A percentile compares a stretch with the other conserved stretches of the same genome.
These are phyloP conservation scores for Mikania micrantha DNA, from an alignment of 129 eudicot species.

Conservation along the genomic window DNA sequence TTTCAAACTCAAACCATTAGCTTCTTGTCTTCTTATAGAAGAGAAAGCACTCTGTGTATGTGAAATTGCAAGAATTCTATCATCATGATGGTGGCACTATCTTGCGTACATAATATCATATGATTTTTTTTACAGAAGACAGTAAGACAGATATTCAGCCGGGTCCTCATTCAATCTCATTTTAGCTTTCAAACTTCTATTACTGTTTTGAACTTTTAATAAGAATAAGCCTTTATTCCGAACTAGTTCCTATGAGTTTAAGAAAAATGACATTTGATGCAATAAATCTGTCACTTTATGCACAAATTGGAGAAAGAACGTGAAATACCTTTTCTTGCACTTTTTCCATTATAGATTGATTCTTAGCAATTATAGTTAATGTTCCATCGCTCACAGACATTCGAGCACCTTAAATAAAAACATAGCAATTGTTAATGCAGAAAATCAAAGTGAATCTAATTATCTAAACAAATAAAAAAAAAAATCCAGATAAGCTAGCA, in stretches of 20 bases:
- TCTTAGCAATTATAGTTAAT: constrained; percentile 66
- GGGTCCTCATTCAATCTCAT: background rate
- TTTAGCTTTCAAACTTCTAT: background rate
- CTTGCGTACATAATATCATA: background rate
- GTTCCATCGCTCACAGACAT: constrained; percentile 80
- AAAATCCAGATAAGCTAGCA: background rate
- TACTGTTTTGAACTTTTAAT: background rate
- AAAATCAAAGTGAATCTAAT: constrained; percentile 10
- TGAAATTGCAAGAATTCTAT: background rate
- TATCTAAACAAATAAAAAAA: background rate
- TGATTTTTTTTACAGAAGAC: background rate
- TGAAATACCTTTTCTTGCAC: constrained; percentile 75
- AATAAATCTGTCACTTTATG: constrained; percentile 3
- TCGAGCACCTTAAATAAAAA: constrained; percentile 53
- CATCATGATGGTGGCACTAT: background rate
- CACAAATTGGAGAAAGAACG: background rate
- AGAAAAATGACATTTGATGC: background rate
- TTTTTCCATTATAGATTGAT: constrained; percentile 64
- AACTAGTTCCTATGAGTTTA: background rate
- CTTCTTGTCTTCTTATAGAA: background rate
- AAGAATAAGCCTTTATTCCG: background rate
- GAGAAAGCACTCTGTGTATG: background rate
- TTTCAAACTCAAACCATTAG: background rate
- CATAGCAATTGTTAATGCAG: constrained; percentile 1
- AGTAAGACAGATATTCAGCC: background rate